Conservation (phyloP, 208 protist species). For the Trypanosoma theileri region DNA sequence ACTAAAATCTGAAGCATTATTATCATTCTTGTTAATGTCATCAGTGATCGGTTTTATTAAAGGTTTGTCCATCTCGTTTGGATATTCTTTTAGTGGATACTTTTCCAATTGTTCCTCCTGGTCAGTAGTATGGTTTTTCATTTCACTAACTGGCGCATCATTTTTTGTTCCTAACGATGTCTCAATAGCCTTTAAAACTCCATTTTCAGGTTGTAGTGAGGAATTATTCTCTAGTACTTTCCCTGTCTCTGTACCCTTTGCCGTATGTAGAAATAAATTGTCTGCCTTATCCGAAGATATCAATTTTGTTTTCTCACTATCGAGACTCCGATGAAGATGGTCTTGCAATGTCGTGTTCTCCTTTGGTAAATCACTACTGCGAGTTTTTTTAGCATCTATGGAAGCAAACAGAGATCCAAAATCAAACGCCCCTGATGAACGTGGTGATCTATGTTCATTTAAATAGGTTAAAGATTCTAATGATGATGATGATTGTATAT, state of each 20-base stretch:
- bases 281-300: too few relatives aligned
- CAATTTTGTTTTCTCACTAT: too few relatives aligned
- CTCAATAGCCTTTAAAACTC: too few relatives aligned
- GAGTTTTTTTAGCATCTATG: constrained; percentile 1
- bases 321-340: too few relatives aligned
- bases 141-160: not conserved
- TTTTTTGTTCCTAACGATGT: too few relatives aligned
- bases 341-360: too few relatives aligned
- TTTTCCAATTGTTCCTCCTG: not conserved
- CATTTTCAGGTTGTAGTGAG: too few relatives aligned
- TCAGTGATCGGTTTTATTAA: not conserved
- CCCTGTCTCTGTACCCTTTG: too few relatives aligned
- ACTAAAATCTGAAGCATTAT: not conserved
- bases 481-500: not conserved
- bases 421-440: constrained; percentile 12
- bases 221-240: too few relatives aligned
- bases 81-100: not conserved
- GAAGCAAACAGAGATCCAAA: constrained; percentile 30
- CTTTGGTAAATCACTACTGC: not conserved
- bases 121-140: not conserved
- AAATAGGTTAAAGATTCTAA: too few relatives aligned
- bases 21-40: not conserved
- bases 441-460: not conserved
- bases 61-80: not conserved
- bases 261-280: too few relatives aligned